These are phyloP conservation scores for Austroboletus novae-zelandiae DNA, from an alignment of 1,284 basidiomycete genomes.

Conservation along the genomic window DNA sequence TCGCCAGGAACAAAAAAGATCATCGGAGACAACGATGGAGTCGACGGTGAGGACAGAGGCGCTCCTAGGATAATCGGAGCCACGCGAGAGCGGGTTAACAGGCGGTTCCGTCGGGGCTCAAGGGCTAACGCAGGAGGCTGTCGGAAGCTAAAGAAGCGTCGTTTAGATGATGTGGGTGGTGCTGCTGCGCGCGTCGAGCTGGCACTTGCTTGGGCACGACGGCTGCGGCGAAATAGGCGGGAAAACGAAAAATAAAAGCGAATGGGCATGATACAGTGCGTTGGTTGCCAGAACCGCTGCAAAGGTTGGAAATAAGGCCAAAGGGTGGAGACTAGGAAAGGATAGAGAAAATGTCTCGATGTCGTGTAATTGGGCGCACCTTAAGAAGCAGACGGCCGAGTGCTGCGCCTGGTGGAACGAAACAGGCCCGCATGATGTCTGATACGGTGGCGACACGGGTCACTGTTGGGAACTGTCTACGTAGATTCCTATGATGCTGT, in stretches of 20 bases:
- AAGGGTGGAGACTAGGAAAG: not conserved
- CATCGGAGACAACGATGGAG: too few species aligned
- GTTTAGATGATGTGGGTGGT: not conserved
- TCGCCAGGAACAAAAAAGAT: too few species aligned
- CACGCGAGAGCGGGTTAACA: too few species aligned
- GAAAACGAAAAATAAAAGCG: constrained; percentile 15
- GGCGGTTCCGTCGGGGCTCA: not conserved
- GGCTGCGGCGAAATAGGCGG: constrained; percentile 17
- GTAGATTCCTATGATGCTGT: too few species aligned
- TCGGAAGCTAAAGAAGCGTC: not conserved
- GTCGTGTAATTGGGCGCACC: not conserved
- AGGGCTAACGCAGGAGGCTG: not conserved
- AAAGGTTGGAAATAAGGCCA: not conserved
- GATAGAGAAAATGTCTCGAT: not conserved
- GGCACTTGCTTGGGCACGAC: constrained; percentile 3
- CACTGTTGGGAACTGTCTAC: not conserved
- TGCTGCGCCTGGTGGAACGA: not conserved
- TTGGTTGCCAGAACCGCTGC: not conserved
- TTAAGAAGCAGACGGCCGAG: not conserved
- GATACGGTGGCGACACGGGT: not conserved
- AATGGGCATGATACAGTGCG: constrained; percentile 13
- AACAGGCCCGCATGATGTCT: not conserved
- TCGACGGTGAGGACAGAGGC: too few species aligned
- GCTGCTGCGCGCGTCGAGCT: not conserved
- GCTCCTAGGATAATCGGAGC: too few species aligned